Base-by-base conservation (phyloP, 305 asterid genomes). In the Fraxinus velutina region DNA sequence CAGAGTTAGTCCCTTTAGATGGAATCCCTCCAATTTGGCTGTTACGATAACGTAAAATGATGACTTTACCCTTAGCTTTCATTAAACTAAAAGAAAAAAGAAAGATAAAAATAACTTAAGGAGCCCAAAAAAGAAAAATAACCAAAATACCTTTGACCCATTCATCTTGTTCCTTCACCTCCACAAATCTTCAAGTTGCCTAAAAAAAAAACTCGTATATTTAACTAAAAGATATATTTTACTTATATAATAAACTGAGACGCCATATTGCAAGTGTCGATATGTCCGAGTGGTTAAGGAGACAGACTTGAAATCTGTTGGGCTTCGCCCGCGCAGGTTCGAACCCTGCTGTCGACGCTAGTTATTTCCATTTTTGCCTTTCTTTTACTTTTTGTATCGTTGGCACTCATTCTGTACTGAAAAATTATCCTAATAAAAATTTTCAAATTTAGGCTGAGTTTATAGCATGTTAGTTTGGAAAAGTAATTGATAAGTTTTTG, bases 281-380 rank as follows among this genome's bases (percentile, higher is more conserved):
- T 90, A 92, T 93, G 98, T 93, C 97, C 98, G 98, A 95, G 98
- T 95, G 98, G 98, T 93, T 92, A 42, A 37, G 97, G 95, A 90
- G 96, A 91, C 92, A 90, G 97, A 92, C 97, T 92, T 90, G 93
- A 94, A 93, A 92, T 92, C 97, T 92, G 93, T 92, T 92, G 97
- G 97, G 95, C 94, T 92, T 52, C 85, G 97, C 92, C 97, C 95
- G 95, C 93, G 97, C 95, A 92, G 97, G 95, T 91, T 92, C 94
- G 95, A 92, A 89, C 94, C 95, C 97, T 91, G 95, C 93, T 92
- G 93, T 89, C 91, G 96, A 91, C 93, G 93, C 50, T 39, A 10
- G 2, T 3, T 13, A 0, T 17, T 17, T 5, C 10, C 60, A 4
- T 52, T 55, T 55, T 17, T 5, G 9, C 60, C 10, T 17, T 1